These are phyloP conservation scores for Tolypocladium tropicale DNA, from an alignment of 2,329 filamentous ascomycete species.

Conservation along the genomic window DNA sequence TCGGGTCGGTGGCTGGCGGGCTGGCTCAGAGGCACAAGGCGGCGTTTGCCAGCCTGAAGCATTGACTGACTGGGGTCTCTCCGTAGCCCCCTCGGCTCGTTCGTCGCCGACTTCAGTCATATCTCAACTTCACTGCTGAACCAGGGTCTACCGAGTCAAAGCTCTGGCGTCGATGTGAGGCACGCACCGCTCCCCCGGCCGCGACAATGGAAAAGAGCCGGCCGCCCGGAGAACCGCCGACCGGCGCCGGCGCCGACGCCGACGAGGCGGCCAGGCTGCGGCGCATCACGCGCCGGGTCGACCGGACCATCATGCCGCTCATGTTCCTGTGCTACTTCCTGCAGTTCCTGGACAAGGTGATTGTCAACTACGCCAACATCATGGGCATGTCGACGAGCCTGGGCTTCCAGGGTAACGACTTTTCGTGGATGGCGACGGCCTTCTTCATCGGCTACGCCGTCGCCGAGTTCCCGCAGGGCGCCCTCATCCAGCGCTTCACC, in stretches of 20 bases:
- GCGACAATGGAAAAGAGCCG: not conserved
- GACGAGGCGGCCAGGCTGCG: not conserved
- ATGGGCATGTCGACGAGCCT: constrained; percentile 17
- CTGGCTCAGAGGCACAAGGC: not conserved
- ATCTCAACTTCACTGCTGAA: not conserved
- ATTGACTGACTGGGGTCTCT: not conserved
- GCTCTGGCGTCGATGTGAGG: not conserved
- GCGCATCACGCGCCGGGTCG: constrained; percentile 13
- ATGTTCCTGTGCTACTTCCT: constrained; percentile 16
- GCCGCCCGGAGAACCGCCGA: not conserved
- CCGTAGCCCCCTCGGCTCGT: not conserved
- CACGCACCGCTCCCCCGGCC: not conserved
- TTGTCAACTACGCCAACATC: constrained; percentile 19
- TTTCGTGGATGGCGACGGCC: constrained; percentile 19
- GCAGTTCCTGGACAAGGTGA: constrained; percentile 17
- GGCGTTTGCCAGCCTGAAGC: not conserved
- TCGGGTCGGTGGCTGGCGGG: not conserved
- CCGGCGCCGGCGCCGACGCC: not conserved
- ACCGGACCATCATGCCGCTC: constrained; percentile 14
- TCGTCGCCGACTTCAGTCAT: not conserved
- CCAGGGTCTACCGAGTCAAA: not conserved
- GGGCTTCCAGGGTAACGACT: constrained; percentile 20
- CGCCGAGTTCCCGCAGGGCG: constrained; percentile 17
- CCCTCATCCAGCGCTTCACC: constrained; percentile 21
- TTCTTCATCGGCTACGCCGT: constrained; percentile 19